phyloP scores from a whole-genome alignment of 129 eudicot genomes.

The Daucus carota region DH1_v3.0 NC_030385.2:47548001-47548500 shows the following conservation, averaged over 20 bases:
- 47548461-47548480: slow-evolving; percentile 16
- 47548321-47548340: slow-evolving; percentile 22
- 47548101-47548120: slow-evolving; percentile 13
- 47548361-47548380: slow-evolving; percentile 19
- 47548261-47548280: slow-evolving; percentile 29
- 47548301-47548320: slow-evolving; percentile 22
- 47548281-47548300: slow-evolving; percentile 19
- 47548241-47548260: slow-evolving; percentile 21
- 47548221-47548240: slow-evolving; percentile 22
- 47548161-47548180: neutral
- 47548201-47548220: slow-evolving; percentile 15
- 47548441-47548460: slow-evolving; percentile 10
- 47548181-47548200: neutral
- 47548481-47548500: slow-evolving; percentile 28
- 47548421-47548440: slow-evolving; percentile 9
- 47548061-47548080: slow-evolving; percentile 13
- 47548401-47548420: slow-evolving; percentile 1
- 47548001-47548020: slow-evolving; percentile 25
- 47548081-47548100: too few relatives aligned
- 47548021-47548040: too few relatives aligned
- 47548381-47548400: slow-evolving; percentile 18
- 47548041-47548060: too few relatives aligned
- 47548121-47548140: slow-evolving; percentile 18
- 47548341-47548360: neutral
- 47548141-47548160: neutral